Base-by-base conservation (phyloP, 2,329 filamentous ascomycete species). In the Microdochium paspali region DNA sequence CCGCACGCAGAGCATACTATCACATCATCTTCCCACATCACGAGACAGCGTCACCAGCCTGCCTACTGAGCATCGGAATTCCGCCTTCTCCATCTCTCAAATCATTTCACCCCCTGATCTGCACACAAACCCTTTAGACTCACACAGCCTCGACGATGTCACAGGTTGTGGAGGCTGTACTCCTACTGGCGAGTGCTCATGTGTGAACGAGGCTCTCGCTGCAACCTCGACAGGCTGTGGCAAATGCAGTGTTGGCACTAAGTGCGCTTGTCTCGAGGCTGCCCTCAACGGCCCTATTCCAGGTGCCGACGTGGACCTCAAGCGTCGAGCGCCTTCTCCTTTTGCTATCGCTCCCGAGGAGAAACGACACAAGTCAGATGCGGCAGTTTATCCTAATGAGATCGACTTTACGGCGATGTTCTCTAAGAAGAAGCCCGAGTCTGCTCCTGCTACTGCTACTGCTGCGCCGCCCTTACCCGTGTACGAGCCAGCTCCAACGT, bases 371-470 rank as follows among this genome's bases (percentile, higher is more conserved):
- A 74, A 74, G 20, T 63, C 73, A 3, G 71, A 77, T 47, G 62
- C 65, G 13, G 23, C 12, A 5, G 6, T 21, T 21, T 63, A 69
- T 46, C 67, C 66, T 47, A 74, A 81, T 53, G 87, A 90, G 65
- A 84, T 84, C 43, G 85, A 90, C 61, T 90, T 90, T 55, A 89
- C 86, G 5, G 66, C 76, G 51, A 74, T 80, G 54, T 85, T 85
- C 59, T 69, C 77, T 47, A 68, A 71, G 59, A 68, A 71, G 54
- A 61, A 69, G 55, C 52, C 66, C 52, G 43, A 60, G 62, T 20
- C 59, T 65, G n/a, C 69, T 66, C 44, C 53, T 65, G 43, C 47
- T 55, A 43, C 47, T 57, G 40, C 51, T 28, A 45, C 49, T 44
- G 32, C 45, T 54, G 49, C 59, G 55, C 49, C 61, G 62, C 10